Conservation (phyloP, 2,329 filamentous ascomycete genomes). For the Epichloe hybrida region DNA sequence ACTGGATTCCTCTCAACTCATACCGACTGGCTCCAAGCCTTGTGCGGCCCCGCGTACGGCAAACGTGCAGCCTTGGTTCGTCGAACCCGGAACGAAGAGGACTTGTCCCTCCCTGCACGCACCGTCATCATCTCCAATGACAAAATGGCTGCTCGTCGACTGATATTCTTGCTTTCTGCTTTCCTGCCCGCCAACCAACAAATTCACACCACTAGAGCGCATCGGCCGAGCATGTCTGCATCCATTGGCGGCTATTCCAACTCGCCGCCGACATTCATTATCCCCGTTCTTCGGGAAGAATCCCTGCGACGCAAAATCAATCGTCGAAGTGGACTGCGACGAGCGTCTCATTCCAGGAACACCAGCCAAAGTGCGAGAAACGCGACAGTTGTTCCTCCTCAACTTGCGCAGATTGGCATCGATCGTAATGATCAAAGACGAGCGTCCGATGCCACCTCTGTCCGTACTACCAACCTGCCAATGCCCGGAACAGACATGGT, state of each 20-base stretch:
- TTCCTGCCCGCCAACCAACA: conserved; percentile 56
- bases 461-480: conserved; percentile 43
- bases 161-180: conserved; percentile 60
- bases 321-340: conserved; percentile 42
- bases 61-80: conserved; percentile 36
- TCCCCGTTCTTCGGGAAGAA: conserved; percentile 44
- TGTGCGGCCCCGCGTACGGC: conserved; percentile 53
- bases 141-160: conserved; percentile 57
- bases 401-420: conserved; percentile 39
- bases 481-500: conserved; percentile 47
- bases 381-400: conserved; percentile 30
- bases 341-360: conserved; percentile 42
- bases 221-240: conserved; percentile 53
- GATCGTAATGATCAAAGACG: conserved; percentile 38
- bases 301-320: conserved; percentile 60
- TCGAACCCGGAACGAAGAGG: conserved; percentile 52
- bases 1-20: conserved; percentile 66
- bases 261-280: conserved; percentile 47
- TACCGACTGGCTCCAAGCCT: conserved; percentile 62
- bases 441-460: conserved; percentile 41
- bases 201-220: conserved; percentile 30
- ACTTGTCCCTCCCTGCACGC: conserved; percentile 51
- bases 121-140: conserved; percentile 60
- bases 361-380: conserved; percentile 34
- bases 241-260: conserved; percentile 54